phyloP scores from a whole-genome alignment of 306 rosid genomes.

The Cyamopsis tetragonoloba region DNA sequence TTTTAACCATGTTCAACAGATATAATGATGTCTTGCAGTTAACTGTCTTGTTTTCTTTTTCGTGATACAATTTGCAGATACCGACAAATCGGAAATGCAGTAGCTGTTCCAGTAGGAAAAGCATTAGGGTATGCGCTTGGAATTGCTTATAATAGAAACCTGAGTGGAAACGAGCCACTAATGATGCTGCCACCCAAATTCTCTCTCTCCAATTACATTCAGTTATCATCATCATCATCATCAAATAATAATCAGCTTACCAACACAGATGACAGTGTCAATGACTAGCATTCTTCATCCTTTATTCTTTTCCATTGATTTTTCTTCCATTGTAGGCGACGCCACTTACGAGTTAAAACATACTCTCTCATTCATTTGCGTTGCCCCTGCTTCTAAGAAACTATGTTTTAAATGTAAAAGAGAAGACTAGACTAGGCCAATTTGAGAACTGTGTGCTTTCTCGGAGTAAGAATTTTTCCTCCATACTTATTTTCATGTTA shows the following conservation, averaged over 20 bases:
- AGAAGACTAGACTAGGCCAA: too few relatives aligned
- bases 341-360: too few relatives aligned
- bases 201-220: slow-evolving; percentile 62
- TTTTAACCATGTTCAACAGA: too few relatives aligned
- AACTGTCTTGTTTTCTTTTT: neutral
- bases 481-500: neutral
- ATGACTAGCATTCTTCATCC: slow-evolving; percentile 29
- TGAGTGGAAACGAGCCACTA: slow-evolving; percentile 46
- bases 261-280: too few relatives aligned
- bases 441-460: neutral
- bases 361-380: slow-evolving; percentile 19
- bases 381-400: neutral
- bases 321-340: too few relatives aligned
- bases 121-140: slow-evolving; percentile 82
- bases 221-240: too few relatives aligned
- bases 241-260: slow-evolving; percentile 19
- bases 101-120: slow-evolving; percentile 64
- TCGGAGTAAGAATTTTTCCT: neutral
- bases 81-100: slow-evolving; percentile 91
- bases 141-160: slow-evolving; percentile 54
- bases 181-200: slow-evolving; percentile 68
- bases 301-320: slow-evolving; percentile 16
- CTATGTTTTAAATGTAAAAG: neutral
- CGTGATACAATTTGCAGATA: slow-evolving; percentile 46
- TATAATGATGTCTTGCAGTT: too few relatives aligned